phyloP scores from a whole-genome alignment of 371 early-diverging fungal genomes.

The Mucor plumbeus region DNA sequence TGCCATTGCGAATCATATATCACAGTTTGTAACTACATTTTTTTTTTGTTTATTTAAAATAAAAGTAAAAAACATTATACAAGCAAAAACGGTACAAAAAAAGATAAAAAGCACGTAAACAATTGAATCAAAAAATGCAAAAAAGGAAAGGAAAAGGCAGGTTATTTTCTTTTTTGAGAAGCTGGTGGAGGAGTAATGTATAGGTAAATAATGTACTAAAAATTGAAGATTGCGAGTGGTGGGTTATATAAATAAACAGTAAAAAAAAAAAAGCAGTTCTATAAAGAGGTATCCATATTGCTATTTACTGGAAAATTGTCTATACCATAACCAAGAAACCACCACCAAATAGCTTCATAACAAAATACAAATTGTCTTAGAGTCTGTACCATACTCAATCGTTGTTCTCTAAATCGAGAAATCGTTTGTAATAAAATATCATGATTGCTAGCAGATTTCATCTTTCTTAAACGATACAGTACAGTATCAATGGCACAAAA shows the following conservation, averaged over 20 bases:
- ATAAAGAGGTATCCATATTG: conserved; percentile 26
- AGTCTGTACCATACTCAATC: conserved; percentile 90
- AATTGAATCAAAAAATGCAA: background rate
- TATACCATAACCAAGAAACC: conserved; percentile 42
- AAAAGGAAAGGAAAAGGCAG: background rate
- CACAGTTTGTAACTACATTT: background rate
- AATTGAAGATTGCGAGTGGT: too few species aligned
- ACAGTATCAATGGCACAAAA: conserved; percentile 87
- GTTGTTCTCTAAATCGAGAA: conserved; percentile 75
- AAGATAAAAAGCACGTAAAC: conserved; percentile 2
- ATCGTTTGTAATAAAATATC: conserved; percentile 74
- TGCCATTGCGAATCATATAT: too few species aligned
- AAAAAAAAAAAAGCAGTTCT: conserved; percentile 2
- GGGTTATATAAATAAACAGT: background rate
- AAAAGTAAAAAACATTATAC: background rate
- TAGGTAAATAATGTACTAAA: background rate
- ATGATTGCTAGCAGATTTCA: conserved; percentile 9
- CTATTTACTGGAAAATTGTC: conserved; percentile 1
- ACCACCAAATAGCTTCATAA: conserved; percentile 84
- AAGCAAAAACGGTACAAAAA: too few species aligned
- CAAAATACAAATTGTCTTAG: conserved; percentile 89
- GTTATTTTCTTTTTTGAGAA: too few species aligned
- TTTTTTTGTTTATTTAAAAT: background rate
- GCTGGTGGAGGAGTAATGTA: background rate
- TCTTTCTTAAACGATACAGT: conserved; percentile 34